phyloP scores from a whole-genome alignment of 257 asterid genomes.

The Rubia yunnanensis region DNA sequence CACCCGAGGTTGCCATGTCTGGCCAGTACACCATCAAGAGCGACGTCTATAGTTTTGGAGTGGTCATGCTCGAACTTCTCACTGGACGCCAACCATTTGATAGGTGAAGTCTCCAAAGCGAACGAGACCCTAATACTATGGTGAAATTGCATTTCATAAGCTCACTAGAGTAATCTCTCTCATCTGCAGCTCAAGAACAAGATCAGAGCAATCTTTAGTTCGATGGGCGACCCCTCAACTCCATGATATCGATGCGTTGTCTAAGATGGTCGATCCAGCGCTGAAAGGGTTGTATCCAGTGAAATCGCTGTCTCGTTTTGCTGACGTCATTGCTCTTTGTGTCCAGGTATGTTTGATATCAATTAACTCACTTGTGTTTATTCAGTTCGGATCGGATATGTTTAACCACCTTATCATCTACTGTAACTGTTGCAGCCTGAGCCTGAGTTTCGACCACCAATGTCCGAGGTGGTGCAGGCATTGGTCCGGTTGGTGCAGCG shows the following conservation, averaged over 20 bases:
- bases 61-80: slow-evolving; percentile 89
- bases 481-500: slow-evolving; percentile 91
- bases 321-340: slow-evolving; percentile 92
- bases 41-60: slow-evolving; percentile 92
- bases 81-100: slow-evolving; percentile 91
- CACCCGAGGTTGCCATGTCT: slow-evolving; percentile 87
- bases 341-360: slow-evolving; percentile 57
- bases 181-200: slow-evolving; percentile 53
- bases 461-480: slow-evolving; percentile 94
- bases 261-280: slow-evolving; percentile 96
- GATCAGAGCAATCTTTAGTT: slow-evolving; percentile 83
- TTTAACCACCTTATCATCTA: background rate
- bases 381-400: background rate
- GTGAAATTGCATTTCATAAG: background rate
- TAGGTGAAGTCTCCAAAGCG: slow-evolving; percentile 31
- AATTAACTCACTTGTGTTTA: background rate
- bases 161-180: background rate
- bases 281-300: slow-evolving; percentile 87
- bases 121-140: background rate
- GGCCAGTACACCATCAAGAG: slow-evolving; percentile 82
- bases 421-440: slow-evolving; percentile 50
- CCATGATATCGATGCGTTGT: slow-evolving; percentile 87
- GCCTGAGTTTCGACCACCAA: slow-evolving; percentile 97
- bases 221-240: slow-evolving; percentile 98
- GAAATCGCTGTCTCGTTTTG: slow-evolving; percentile 88